Base-by-base conservation (phyloP, 352 stramenopile genomes). In the Globisporangium cystogenes region DNA sequence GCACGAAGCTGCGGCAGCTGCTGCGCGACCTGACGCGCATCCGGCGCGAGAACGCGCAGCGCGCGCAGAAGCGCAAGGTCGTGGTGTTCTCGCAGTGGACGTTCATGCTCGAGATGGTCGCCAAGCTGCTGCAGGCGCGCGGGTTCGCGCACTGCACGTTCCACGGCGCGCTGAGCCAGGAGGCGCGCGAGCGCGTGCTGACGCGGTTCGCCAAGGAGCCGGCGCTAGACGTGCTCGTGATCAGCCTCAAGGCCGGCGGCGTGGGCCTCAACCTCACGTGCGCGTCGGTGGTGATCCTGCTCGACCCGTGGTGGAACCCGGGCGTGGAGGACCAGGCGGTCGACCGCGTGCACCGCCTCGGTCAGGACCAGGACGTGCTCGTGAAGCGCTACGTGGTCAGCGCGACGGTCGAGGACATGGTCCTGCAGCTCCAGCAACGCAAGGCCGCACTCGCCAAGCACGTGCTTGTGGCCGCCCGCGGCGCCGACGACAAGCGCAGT, bases 221-320 rank as follows among this genome's bases (percentile, higher is more conserved):
- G 3, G 41, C 63, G 11, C 51, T 87, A 0, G 72, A 89, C 36
- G 80, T 96, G 40, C 67, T 97, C 21, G 76, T 95, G 36, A 92
- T 96, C 58, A 95, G 82, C 43, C 70, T 96, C 4, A 92, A 90
- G 57, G 88, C 89, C 20, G 89, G 86, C n/a, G 89, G 86, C 35
- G 76, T 96, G 23, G 89, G 89, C 1, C 74, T 97, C n/a, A 97
- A 97, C 51, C 71, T 97, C 44, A 96, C 83, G 46, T 81, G 82
- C 29, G 90, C 88, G 24, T 96, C 82, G 1, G 75, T 95, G 6
- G 87, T 96, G 35, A 90, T 97, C 39, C 66, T 97, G 35, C 66
- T 96, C 23, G 90, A 96, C 53, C 87, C 90, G 53, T 98, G 91
- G 90, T 98, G 91, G 93, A 98, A 98, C 65, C 76, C 85, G 16